These are phyloP conservation scores for Prunella vulgaris DNA, from an alignment of 257 asterid genomes.

Conservation along the genomic window DNA sequence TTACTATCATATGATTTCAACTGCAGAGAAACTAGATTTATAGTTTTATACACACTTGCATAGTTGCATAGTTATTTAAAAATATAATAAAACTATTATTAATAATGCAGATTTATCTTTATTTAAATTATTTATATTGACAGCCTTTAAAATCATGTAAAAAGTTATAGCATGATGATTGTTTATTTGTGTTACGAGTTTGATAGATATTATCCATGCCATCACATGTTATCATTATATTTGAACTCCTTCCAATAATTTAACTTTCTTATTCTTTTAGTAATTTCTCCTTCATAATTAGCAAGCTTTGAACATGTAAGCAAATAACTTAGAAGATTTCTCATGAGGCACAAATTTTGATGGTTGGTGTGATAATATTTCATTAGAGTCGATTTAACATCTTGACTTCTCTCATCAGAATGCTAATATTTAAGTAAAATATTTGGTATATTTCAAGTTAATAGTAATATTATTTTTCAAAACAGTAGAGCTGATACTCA, in stretches of 20 bases:
- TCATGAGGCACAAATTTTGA: background rate
- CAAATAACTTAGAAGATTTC: background rate
- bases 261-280: background rate
- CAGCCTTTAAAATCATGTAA: slow-evolving; percentile 1
- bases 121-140: background rate
- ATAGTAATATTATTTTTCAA: background rate
- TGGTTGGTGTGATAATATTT: background rate
- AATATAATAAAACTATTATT: too few relatives aligned
- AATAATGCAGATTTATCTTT: background rate
- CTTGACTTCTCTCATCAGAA: background rate
- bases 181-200: background rate
- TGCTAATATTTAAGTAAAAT: background rate
- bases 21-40: too few relatives aligned
- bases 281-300: background rate
- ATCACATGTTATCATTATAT: background rate
- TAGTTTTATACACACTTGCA: too few relatives aligned
- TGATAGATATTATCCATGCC: background rate
- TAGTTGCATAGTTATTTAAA: too few relatives aligned
- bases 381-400: background rate
- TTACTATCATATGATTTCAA: background rate
- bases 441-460: background rate
- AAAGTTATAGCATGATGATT: background rate
- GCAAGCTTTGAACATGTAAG: background rate
- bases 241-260: background rate
- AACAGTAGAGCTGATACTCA: background rate